phyloP scores from a whole-genome alignment of 129 eudicot genomes.

The Logfia minima region DNA sequence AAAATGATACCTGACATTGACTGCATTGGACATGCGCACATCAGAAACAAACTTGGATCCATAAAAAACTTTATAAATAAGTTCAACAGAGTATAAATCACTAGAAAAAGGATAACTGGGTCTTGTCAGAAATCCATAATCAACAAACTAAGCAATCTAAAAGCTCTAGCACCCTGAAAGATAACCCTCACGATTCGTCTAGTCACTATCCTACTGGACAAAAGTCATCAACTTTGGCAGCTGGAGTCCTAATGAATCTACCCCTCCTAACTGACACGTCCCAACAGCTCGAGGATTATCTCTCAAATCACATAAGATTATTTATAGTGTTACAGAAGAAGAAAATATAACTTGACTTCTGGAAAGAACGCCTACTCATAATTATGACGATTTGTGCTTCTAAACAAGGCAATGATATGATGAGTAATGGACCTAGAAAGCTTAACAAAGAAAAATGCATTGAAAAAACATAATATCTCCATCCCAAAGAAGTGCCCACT shows the following conservation, averaged over 20 bases:
- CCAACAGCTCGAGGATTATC: conserved; percentile 19
- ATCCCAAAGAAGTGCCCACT: not conserved
- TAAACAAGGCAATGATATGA: conserved; percentile 9
- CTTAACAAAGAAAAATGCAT: not conserved
- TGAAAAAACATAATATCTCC: too few species aligned
- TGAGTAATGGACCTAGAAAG: not conserved
- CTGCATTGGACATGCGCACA: conserved; percentile 25
- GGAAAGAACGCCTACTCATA: conserved; percentile 5
- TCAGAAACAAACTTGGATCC: conserved; percentile 10
- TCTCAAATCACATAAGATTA: not conserved
- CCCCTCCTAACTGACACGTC: conserved; percentile 1
- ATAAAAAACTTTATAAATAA: not conserved
- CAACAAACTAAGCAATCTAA: not conserved
- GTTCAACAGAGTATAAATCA: not conserved
- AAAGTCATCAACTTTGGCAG: conserved; percentile 25
- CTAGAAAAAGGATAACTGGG: not conserved
- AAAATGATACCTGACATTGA: conserved; percentile 14
- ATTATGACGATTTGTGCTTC: not conserved
- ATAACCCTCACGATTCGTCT: not conserved
- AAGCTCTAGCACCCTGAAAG: not conserved
- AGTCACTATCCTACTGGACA: conserved; percentile 24
- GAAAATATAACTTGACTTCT: not conserved
- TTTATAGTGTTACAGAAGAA: not conserved
- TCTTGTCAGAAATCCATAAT: not conserved
- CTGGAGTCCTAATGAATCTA: conserved; percentile 21